phyloP scores from a whole-genome alignment of 305 asterid genomes.

The Fraxinus ornus region DNA sequence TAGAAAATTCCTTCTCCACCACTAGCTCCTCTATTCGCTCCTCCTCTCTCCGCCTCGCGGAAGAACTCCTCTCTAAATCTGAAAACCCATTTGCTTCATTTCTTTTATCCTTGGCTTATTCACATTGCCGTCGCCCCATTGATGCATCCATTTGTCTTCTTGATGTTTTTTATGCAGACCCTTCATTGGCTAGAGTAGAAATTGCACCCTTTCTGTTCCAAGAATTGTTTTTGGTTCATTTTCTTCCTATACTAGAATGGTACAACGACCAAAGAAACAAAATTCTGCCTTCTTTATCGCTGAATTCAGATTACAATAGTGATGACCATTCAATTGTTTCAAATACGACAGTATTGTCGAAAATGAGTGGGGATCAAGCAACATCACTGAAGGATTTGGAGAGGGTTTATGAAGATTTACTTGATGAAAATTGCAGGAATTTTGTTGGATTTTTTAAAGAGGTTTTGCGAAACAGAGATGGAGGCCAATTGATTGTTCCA shows the following conservation, averaged over 20 bases:
- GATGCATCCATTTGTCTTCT: conserved; percentile 52
- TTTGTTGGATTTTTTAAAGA: conserved; percentile 50
- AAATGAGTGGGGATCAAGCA: conserved; percentile 56
- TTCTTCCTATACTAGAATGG: conserved; percentile 52
- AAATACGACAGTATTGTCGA: conserved; percentile 38
- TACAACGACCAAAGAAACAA: conserved; percentile 38
- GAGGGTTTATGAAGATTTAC: conserved; percentile 55
- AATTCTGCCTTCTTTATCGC: conserved; percentile 30
- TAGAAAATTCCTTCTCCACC: conserved; percentile 58
- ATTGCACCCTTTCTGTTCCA: conserved; percentile 60
- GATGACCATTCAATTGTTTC: conserved; percentile 38
- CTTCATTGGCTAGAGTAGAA: conserved; percentile 52
- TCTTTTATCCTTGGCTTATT: conserved; percentile 49
- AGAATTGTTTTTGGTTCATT: conserved; percentile 59
- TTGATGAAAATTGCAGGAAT: conserved; percentile 57
- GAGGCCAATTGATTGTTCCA: conserved; percentile 27
- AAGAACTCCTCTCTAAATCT: conserved; percentile 49
- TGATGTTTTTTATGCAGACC: conserved; percentile 40
- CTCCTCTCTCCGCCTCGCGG: conserved; percentile 60
- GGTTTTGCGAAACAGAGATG: conserved; percentile 34
- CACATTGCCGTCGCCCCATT: conserved; percentile 34
- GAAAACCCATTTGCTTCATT: conserved; percentile 42
- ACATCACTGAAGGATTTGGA: conserved; percentile 53
- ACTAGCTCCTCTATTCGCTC: conserved; percentile 38
- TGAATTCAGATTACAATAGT: conserved; percentile 22